Conservation (phyloP, 129 eudicot species). For the Logfia minima region DNA sequence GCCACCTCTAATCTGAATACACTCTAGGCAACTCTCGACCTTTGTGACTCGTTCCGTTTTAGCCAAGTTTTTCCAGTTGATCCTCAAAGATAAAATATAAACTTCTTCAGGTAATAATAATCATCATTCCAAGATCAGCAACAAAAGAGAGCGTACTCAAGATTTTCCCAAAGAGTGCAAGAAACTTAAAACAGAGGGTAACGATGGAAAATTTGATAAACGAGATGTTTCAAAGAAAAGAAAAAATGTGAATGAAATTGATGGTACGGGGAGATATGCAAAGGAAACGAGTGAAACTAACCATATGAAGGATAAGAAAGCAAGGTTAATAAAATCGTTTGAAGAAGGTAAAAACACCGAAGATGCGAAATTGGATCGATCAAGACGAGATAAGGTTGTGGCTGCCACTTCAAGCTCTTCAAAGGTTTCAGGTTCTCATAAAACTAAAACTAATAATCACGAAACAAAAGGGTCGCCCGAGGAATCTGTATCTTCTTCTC, state of each 20-base stretch:
- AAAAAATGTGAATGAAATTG: constrained; percentile 44
- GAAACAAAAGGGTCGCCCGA: constrained; percentile 81
- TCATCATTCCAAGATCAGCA: constrained; percentile 39
- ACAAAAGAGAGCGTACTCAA: constrained; percentile 54
- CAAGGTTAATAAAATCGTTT: constrained; percentile 55
- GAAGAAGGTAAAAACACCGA: constrained; percentile 42
- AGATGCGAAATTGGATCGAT: constrained; percentile 40
- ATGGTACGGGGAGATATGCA: constrained; percentile 29
- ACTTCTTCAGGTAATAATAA: constrained; percentile 40
- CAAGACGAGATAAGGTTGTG: constrained; percentile 54
- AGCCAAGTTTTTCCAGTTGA: neutral
- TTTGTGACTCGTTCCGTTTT: neutral
- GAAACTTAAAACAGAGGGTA: constrained; percentile 46
- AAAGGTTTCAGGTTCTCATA: constrained; percentile 88
- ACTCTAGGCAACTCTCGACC: neutral
- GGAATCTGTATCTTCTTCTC: constrained; percentile 95
- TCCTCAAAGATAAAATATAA: neutral
- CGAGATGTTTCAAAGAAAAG: constrained; percentile 55
- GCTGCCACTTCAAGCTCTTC: constrained; percentile 98
- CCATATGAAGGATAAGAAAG: constrained; percentile 58
- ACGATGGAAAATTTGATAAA: constrained; percentile 38
- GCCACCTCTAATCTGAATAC: neutral
- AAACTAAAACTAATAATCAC: constrained; percentile 47
- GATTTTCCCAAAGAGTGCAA: constrained; percentile 53
- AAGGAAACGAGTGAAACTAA: constrained; percentile 46